Conservation (phyloP, 805 yeast species). For the Myxozyma monticola region DNA sequence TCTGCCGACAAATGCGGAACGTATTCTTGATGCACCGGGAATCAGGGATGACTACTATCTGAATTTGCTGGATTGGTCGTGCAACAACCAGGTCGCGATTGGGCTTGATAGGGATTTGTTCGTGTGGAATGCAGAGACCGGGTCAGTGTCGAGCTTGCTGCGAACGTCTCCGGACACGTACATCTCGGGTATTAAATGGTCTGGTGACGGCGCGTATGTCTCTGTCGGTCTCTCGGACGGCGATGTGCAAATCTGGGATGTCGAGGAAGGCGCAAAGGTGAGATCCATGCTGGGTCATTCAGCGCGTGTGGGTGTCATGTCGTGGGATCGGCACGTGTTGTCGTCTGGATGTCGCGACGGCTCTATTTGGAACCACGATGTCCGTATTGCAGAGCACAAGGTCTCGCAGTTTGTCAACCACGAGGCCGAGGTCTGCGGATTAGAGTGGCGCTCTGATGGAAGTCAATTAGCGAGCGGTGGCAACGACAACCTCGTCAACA, state of each 20-base stretch:
- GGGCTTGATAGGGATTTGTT: slow-evolving; percentile 83
- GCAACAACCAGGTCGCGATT: slow-evolving; percentile 76
- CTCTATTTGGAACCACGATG: slow-evolving; percentile 82
- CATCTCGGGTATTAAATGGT: slow-evolving; percentile 81
- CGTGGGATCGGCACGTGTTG: slow-evolving; percentile 79
- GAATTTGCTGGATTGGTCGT: slow-evolving; percentile 85
- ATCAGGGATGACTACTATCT: slow-evolving; percentile 88
- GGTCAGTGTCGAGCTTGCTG: slow-evolving; percentile 67
- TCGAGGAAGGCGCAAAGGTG: slow-evolving; percentile 62
- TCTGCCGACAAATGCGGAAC: slow-evolving; percentile 83
- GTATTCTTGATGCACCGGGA: slow-evolving; percentile 96
- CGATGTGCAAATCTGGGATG: slow-evolving; percentile 88
- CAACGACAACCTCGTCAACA: slow-evolving; percentile 86
- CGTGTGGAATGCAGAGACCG: slow-evolving; percentile 87
- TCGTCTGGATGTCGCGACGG: slow-evolving; percentile 91
- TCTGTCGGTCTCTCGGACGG: slow-evolving; percentile 86
- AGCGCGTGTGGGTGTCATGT: slow-evolving; percentile 76
- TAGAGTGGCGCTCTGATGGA: slow-evolving; percentile 83
- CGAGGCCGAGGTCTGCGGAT: slow-evolving; percentile 88
- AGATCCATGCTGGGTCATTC: slow-evolving; percentile 76
- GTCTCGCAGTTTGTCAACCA: slow-evolving; percentile 63
- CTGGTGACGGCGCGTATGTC: slow-evolving; percentile 82
- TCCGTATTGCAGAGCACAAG: slow-evolving; percentile 79
- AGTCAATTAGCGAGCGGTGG: slow-evolving; percentile 87
- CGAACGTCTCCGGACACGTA: slow-evolving; percentile 51